Conservation (phyloP, 2,329 filamentous ascomycete species). For the Cytospora paraplurivora region DNA sequence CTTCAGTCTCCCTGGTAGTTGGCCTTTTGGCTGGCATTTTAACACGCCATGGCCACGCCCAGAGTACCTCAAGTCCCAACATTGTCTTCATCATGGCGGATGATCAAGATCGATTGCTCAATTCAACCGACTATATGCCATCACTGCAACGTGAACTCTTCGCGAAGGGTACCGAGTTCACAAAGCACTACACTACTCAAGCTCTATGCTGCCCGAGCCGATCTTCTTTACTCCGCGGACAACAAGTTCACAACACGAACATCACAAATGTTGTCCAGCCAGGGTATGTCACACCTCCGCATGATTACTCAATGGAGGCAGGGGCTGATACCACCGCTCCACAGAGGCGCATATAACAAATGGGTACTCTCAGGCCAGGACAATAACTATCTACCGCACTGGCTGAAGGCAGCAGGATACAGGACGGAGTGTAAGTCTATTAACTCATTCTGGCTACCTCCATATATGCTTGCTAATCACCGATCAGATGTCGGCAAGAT, state of each 20-base stretch:
- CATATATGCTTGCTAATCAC: no score
- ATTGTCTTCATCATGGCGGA: conserved; percentile 34
- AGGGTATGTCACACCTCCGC: conserved; percentile 29
- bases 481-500: conserved; percentile 43
- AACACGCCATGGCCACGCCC: conserved; percentile 16
- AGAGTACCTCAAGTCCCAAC: conserved; percentile 29
- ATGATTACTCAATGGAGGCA: neutral
- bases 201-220: conserved; percentile 36
- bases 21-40: conserved; percentile 25
- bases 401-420: conserved; percentile 47
- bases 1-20: conserved; percentile 18
- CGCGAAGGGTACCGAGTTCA: conserved; percentile 33
- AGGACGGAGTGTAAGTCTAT: conserved; percentile 43
- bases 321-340: neutral
- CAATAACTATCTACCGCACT: conserved; percentile 46
- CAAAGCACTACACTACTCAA: conserved; percentile 35
- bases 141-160: conserved; percentile 32
- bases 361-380: conserved; percentile 47
- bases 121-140: conserved; percentile 29
- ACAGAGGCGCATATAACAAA: conserved; percentile 44
- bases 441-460: neutral
- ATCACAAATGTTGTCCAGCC: conserved; percentile 40
- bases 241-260: conserved; percentile 37
- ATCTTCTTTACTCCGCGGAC: conserved; percentile 33
- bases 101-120: conserved; percentile 32